Conservation (phyloP, 1,139 yeast genomes). For the Magnusiomyces clavatus region DNA sequence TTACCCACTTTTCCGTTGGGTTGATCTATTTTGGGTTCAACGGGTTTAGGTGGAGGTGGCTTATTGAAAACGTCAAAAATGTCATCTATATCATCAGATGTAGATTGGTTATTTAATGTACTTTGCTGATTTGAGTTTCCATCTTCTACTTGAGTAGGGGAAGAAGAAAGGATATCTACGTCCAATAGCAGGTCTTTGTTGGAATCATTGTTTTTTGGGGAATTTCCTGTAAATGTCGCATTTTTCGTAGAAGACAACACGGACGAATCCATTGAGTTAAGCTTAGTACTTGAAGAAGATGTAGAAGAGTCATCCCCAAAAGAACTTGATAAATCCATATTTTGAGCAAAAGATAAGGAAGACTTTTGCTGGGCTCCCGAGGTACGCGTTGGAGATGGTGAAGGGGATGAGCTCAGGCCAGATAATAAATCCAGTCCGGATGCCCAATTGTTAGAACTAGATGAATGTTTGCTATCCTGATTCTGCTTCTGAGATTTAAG, state of each 20-base stretch:
- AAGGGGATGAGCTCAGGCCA: background rate
- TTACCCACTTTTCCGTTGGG: constrained; percentile 2
- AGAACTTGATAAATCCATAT: background rate
- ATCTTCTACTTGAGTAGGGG: background rate
- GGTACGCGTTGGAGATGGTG: background rate
- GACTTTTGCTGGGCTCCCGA: background rate
- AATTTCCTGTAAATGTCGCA: background rate
- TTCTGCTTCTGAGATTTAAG: constrained; percentile 12
- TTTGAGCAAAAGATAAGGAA: too few relatives aligned
- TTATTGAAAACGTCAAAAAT: constrained; percentile 31
- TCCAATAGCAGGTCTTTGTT: background rate
- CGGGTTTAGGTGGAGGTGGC: constrained; percentile 18
- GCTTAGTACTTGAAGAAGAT: too few relatives aligned
- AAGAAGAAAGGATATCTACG: background rate
- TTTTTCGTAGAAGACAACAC: background rate
- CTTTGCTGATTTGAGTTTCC: background rate
- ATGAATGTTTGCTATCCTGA: constrained; percentile 7
- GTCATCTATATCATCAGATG: constrained; percentile 21
- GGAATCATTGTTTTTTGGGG: background rate
- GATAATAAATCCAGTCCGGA: constrained; percentile 11
- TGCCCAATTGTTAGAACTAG: constrained; percentile 4
- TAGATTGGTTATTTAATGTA: too few relatives aligned
- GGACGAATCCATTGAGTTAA: background rate
- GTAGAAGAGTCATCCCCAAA: too few relatives aligned
- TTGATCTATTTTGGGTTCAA: too few relatives aligned